Conservation (phyloP, 73 alveolate genomes). For the Durusdinium trenchii region DNA sequence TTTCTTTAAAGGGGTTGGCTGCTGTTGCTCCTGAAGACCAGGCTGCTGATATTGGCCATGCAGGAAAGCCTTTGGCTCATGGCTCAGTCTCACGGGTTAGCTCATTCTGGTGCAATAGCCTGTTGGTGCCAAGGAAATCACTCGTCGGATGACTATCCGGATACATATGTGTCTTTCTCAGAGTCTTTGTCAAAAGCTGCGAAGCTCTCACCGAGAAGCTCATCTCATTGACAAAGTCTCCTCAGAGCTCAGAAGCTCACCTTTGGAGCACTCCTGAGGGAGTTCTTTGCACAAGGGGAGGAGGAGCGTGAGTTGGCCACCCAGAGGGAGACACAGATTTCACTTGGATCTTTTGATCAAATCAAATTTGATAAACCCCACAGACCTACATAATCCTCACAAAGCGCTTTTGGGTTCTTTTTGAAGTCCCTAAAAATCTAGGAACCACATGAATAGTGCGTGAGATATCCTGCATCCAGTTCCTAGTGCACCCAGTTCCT, state of each 20-base stretch:
- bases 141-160: conserved; percentile 88
- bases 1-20: background rate
- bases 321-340: too few species aligned
- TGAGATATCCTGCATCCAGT: too few species aligned
- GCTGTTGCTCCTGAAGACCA: background rate
- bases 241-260: background rate
- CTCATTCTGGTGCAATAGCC: too few species aligned
- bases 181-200: background rate
- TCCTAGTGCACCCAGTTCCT: too few species aligned
- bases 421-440: too few species aligned
- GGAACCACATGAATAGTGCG: too few species aligned
- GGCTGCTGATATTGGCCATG: conserved; percentile 90
- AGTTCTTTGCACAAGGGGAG: conserved; percentile 82
- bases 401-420: too few species aligned
- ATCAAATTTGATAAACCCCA: too few species aligned
- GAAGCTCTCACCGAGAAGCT: background rate
- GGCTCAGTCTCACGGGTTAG: background rate
- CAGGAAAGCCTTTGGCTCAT: conserved; percentile 50
- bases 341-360: too few species aligned
- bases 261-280: conserved; percentile 11
- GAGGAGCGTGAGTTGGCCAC: conserved; percentile 37
- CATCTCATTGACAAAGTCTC: background rate
- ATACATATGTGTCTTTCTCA: conserved; percentile 59
- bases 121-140: conserved; percentile 82
- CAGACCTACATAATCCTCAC: too few species aligned